Conservation (phyloP, 1,284 basidiomycete genomes). For the Fistulinella cinereoalba region DNA sequence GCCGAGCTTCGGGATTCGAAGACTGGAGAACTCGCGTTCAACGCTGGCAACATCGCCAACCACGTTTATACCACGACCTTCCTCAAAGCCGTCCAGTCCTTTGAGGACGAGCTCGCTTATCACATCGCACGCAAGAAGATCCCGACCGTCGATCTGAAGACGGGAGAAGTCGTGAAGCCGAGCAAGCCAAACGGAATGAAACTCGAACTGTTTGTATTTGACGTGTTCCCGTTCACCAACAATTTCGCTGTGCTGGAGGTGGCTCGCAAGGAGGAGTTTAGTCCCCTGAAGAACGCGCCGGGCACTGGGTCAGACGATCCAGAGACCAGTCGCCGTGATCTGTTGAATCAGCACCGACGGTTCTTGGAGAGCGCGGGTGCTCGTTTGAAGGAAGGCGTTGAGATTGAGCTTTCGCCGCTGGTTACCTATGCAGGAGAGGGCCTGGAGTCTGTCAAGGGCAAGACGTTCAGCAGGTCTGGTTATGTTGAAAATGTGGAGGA, state of each 20-base stretch:
- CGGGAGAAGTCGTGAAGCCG: slow-evolving; percentile 74
- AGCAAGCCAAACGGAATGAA: slow-evolving; percentile 97
- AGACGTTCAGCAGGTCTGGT: slow-evolving; percentile 68
- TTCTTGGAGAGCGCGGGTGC: slow-evolving; percentile 86
- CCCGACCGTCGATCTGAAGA: slow-evolving; percentile 70
- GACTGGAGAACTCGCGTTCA: slow-evolving; percentile 80
- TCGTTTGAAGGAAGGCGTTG: slow-evolving; percentile 61
- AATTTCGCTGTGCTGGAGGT: slow-evolving; percentile 90
- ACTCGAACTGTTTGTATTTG: slow-evolving; percentile 98
- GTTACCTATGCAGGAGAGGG: slow-evolving; percentile 93
- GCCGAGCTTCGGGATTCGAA: slow-evolving; percentile 72
- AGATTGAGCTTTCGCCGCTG: slow-evolving; percentile 89
- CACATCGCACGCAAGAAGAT: slow-evolving; percentile 99
- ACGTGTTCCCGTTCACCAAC: slow-evolving; percentile 94
- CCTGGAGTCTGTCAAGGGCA: slow-evolving; percentile 76
- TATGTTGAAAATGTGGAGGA: slow-evolving; percentile 47
- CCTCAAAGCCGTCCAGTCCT: slow-evolving; percentile 76
- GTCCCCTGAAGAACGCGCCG: slow-evolving; percentile 96
- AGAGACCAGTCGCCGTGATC: slow-evolving; percentile 84
- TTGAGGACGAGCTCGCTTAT: slow-evolving; percentile 90
- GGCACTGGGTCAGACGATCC: slow-evolving; percentile 94
- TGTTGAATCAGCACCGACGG: slow-evolving; percentile 86
- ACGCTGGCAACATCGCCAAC: slow-evolving; percentile 97
- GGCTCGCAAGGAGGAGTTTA: slow-evolving; percentile 87
- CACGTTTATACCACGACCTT: slow-evolving; percentile 96